phyloP scores from a whole-genome alignment of 2,329 filamentous ascomycete species.

The Nakataea oryzae region DNA sequence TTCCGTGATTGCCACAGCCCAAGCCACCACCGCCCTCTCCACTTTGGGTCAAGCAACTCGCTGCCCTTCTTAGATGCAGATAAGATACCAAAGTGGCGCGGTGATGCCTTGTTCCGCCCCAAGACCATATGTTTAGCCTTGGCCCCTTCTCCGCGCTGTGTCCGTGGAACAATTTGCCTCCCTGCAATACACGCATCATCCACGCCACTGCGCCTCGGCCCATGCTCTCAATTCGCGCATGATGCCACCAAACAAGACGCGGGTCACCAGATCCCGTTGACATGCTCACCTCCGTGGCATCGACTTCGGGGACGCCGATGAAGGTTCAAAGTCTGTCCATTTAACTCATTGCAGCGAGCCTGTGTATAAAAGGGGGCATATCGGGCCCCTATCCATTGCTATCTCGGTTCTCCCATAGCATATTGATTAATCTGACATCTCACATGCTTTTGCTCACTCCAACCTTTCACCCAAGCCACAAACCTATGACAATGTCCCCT shows the following conservation, averaged over 20 bases:
- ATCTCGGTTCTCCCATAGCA: neutral
- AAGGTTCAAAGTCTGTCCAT: neutral
- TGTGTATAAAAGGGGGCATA: neutral
- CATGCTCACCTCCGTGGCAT: neutral
- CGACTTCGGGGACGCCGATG: neutral
- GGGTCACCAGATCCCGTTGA: neutral
- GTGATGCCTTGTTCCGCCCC: neutral
- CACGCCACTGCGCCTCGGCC: neutral
- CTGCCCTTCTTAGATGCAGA: too few species aligned
- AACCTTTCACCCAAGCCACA: neutral
- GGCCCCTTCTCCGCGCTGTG: too few species aligned
- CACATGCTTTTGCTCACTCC: neutral
- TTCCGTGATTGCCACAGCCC: too few species aligned
- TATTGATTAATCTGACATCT: neutral
- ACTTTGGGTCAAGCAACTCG: too few species aligned
- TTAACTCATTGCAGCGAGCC: neutral
- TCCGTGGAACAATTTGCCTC: neutral
- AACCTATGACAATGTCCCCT: neutral
- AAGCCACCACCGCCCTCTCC: too few species aligned
- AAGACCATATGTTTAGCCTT: neutral
- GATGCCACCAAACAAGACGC: neutral
- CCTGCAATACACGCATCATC: neutral
- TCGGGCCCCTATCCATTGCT: neutral
- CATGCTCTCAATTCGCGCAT: neutral
- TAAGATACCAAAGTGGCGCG: neutral